Base-by-base conservation (phyloP, 208 protist species). In the Vickermania spadyakhi region DNA sequence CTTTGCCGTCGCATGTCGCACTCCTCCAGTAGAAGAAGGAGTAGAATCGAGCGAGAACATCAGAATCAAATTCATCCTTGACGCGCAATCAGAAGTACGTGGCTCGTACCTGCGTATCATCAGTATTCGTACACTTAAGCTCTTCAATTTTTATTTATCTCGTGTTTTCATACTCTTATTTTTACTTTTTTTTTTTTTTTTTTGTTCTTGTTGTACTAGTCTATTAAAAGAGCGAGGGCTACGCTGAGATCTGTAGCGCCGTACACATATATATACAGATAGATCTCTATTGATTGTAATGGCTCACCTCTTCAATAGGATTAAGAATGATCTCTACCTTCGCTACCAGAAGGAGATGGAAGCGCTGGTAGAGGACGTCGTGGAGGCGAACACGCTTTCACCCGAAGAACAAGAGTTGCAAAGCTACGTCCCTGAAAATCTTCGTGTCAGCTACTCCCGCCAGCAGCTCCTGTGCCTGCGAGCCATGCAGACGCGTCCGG, bases 401-500 rank as follows among this genome's bases (percentile, higher is more conserved):
- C 58, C 27, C 28, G 11, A 52, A 13, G 31, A 62, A 23, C n/a
- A 30, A 13, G 54, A 52, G 21, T 1, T 29, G 31, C 53, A 58
- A 25, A n/a, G 21, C 30, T 18, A 64, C 5, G 26, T 75, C 3
- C 22, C 64, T 1, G 28, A 71, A 59, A 65, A 58, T 0, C 71
- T 77, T 36, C 66, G 66, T 25, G 50, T 73, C 3, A 72, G 64
- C 4, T 77, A 77, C 45, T 36, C 72, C 3, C 72, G 72, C 25
- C 72, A 77, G 27, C 72, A 73, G 53, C 56, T 77, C 5, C 66
- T 77, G 13, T 59, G 72, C 14, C 72, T 73, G 28, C 60, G 66
- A 22, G 66, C 66, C 13, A 14, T 68, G 21, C 13, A 59, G 21
- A 27, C 18, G 14, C 28, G 5, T 14, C 28, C 55, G 25, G 7